Base-by-base conservation (phyloP, 2,329 filamentous ascomycete species). In the Sarocladiaceae sp. region DNA sequence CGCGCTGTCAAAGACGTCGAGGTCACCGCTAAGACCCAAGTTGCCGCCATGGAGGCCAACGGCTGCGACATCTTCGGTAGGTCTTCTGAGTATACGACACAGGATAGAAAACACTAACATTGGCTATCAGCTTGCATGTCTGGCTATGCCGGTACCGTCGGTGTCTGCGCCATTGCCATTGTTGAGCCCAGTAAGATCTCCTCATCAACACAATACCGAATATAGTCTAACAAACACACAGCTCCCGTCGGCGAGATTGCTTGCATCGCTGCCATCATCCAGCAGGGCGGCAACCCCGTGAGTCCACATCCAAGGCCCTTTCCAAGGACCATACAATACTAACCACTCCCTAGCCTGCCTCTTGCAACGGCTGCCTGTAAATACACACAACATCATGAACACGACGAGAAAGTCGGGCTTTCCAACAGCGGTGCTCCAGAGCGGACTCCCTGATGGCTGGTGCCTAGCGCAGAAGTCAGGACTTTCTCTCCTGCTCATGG, bases 331-430 rank as follows among this genome's bases (percentile, higher is more conserved):
- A n/a, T n/a, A 36, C 8, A n/a, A n/a, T 22, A 40, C 37, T 40
- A 20, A 40, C 12, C 20, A 7, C 7, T 7, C 18, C 5, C 18
- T 29, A 46, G 40, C 40, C 40, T 17, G 40, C 40, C 40, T 46
- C 40, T 46, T 46, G 40, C 40, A 46, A 46, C 25, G 40, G 40
- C 40, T 46, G 40, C 40, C 23, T 46, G 40, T 46, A 46, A 46
- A 29, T 15, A 25, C 23, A 26, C 23, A 25, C 23, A 26, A 4
- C 22, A 22, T 15, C 5, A 6, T 25, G 17, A n/a, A 46, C 6
- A 29, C 6, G 23, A 28, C 12, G 40, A 46, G 4, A 46, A 7
- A 29, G 40, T 3, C 6, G 20, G 8, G 12, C 40, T 29, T 25
- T 46, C 40, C 40, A 46, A 10, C 13, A n/a, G 6, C 18, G 3